These are phyloP conservation scores for Davidsoniella eucalypti DNA, from an alignment of 2,329 filamentous ascomycete species.

Conservation along the genomic window DNA sequence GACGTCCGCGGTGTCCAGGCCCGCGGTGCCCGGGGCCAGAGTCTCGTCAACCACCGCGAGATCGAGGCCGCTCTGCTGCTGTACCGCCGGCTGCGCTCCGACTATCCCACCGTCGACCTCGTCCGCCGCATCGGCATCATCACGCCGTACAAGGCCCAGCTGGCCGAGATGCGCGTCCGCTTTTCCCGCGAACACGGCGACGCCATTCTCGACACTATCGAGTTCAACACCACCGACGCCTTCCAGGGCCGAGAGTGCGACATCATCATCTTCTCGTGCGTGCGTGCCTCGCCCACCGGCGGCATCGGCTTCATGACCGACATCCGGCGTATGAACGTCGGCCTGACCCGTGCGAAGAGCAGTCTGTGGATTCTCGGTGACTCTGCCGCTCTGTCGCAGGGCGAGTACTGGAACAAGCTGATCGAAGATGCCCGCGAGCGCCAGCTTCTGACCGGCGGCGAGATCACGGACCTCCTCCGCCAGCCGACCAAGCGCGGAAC, in stretches of 20 bases:
- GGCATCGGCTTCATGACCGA: slow-evolving; percentile 97
- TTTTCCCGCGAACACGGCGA: slow-evolving; percentile 62
- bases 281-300: slow-evolving; percentile 78
- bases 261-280: slow-evolving; percentile 97
- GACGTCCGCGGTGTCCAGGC: slow-evolving; percentile 82
- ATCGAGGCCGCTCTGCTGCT: slow-evolving; percentile 73
- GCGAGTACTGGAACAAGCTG: slow-evolving; percentile 78
- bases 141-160: slow-evolving; percentile 90
- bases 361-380: slow-evolving; percentile 95
- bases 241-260: slow-evolving; percentile 96
- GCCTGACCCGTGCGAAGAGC: slow-evolving; percentile 87
- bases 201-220: slow-evolving; percentile 58
- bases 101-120: slow-evolving; percentile 54
- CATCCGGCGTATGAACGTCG: slow-evolving; percentile 98
- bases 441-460: slow-evolving; percentile 58
- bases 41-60: slow-evolving; percentile 77
- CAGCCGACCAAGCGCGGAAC: slow-evolving; percentile 25
- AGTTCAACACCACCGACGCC: slow-evolving; percentile 98
- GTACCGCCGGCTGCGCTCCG: slow-evolving; percentile 60
- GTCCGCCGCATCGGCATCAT: slow-evolving; percentile 86
- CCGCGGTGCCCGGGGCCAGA: slow-evolving; percentile 68
- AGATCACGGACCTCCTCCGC: slow-evolving; percentile 33
- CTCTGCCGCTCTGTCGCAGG: slow-evolving; percentile 68
- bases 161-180: slow-evolving; percentile 59
- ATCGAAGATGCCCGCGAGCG: slow-evolving; percentile 66